A percentile compares a stretch with the other conserved stretches of the same genome.
These are phyloP conservation scores for Verticillium zaregamsianum DNA, from an alignment of 2,329 filamentous ascomycete species.

Conservation along the genomic window DNA sequence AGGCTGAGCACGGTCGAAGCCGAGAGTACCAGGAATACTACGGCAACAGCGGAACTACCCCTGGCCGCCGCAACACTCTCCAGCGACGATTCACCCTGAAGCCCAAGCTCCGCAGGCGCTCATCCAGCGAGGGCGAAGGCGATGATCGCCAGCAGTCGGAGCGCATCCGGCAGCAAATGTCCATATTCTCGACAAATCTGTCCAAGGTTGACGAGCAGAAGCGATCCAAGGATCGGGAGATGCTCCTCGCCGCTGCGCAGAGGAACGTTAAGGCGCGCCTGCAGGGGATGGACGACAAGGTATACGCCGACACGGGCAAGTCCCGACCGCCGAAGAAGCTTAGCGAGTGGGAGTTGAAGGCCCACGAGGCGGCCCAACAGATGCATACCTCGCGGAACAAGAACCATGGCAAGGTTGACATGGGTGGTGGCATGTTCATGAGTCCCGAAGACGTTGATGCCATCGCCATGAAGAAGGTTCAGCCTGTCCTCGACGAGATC, in stretches of 20 bases:
- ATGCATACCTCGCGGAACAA: constrained; percentile 47
- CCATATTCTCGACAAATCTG: constrained; percentile 64
- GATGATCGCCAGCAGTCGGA: constrained; percentile 66
- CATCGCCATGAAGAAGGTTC: constrained; percentile 71
- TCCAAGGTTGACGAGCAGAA: constrained; percentile 70
- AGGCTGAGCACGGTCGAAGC: constrained; percentile 62
- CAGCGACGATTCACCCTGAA: constrained; percentile 41
- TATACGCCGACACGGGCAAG: constrained; percentile 68
- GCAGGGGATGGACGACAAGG: constrained; percentile 75
- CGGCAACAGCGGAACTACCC: constrained; percentile 41
- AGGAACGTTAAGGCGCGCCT: constrained; percentile 80
- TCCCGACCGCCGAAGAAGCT: constrained; percentile 64
- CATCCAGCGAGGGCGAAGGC: constrained; percentile 60
- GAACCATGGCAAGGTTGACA: constrained; percentile 53
- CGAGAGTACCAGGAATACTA: constrained; percentile 74
- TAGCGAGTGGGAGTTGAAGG: constrained; percentile 76
- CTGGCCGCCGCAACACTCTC: constrained; percentile 23
- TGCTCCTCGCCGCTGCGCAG: constrained; percentile 73
- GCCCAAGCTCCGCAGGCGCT: constrained; percentile 55
- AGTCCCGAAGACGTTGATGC: constrained; percentile 73
- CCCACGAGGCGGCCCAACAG: constrained; percentile 63
- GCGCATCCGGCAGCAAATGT: constrained; percentile 75
- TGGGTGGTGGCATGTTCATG: constrained; percentile 80
- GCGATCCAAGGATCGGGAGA: constrained; percentile 68
- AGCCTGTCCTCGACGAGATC: constrained; percentile 83